phyloP scores from a whole-genome alignment of 805 yeast species.

The Wickerhamiella occidentalis region DNA sequence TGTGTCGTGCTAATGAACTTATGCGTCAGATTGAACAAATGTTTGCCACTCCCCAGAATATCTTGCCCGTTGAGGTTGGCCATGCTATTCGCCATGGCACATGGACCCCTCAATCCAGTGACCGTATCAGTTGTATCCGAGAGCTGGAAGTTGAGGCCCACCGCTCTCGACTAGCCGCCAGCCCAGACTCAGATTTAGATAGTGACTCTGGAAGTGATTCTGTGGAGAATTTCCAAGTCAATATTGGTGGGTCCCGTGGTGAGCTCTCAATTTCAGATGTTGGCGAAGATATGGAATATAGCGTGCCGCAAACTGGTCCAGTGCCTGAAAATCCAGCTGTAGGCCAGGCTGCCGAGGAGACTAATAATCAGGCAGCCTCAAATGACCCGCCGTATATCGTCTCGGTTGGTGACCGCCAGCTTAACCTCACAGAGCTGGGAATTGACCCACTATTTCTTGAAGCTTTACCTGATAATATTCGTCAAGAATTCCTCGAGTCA shows the following conservation, averaged over 20 bases:
- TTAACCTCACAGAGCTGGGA: conserved; percentile 9
- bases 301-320: neutral
- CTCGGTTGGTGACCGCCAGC: conserved; percentile 8
- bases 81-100: neutral
- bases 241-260: neutral
- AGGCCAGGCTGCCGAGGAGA: too few species aligned
- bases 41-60: neutral
- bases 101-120: neutral
- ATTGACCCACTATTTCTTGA: conserved; percentile 12
- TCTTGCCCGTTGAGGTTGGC: neutral
- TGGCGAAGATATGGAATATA: neutral
- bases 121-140: neutral
- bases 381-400: neutral
- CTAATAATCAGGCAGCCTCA: too few species aligned
- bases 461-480: conserved; percentile 11
- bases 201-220: neutral
- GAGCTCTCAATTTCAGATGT: neutral
- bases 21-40: neutral
- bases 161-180: too few species aligned
- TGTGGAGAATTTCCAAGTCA: neutral
- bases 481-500: conserved; percentile 6
- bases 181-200: too few species aligned
- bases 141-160: neutral
- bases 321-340: neutral
- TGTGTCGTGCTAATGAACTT: neutral